Percentiles rank a stretch among this genome's conserved stretches.
These are phyloP conservation scores for Dendrostoma leiphaemia DNA, from an alignment of 2,329 filamentous ascomycete genomes.

Conservation along the genomic window DNA sequence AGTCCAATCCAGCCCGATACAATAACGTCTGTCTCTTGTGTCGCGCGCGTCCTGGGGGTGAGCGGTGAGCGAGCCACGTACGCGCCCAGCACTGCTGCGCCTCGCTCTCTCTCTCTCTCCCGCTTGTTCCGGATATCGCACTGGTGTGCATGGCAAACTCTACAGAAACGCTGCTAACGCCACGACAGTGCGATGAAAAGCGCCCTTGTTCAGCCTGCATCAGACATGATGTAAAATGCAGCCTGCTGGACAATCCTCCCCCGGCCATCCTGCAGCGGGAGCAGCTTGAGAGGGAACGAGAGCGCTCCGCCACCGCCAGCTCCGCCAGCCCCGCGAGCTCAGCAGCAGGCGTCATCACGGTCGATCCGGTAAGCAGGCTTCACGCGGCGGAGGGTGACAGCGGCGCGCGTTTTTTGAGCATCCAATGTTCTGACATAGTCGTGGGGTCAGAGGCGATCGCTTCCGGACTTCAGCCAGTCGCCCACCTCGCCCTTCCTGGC, in stretches of 20 bases:
- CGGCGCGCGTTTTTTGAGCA: neutral
- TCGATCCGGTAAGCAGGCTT: conserved; percentile 12
- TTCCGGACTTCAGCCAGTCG: conserved; percentile 8
- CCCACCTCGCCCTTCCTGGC: conserved; percentile 3
- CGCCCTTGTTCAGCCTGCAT: conserved; percentile 22
- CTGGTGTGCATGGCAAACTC: too few relatives aligned
- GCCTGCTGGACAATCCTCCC: conserved; percentile 17
- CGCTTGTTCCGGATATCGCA: too few relatives aligned
- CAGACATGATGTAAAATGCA: conserved; percentile 21
- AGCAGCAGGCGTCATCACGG: conserved; percentile 24
- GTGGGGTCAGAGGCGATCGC: conserved; percentile 7
- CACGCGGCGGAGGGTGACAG: neutral
- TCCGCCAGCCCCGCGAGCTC: conserved; percentile 24
- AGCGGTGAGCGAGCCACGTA: too few relatives aligned
- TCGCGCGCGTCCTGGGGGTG: too few relatives aligned
- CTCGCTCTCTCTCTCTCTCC: neutral
- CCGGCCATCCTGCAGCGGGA: conserved; percentile 2
- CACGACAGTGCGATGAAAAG: conserved; percentile 22
- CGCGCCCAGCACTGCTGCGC: too few relatives aligned
- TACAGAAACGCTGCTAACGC: conserved; percentile 1
- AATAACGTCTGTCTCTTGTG: neutral
- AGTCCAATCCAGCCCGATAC: too few relatives aligned
- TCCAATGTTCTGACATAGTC: conserved; percentile 1
- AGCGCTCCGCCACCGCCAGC: neutral
- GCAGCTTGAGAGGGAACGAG: neutral